phyloP scores from a whole-genome alignment of 2,329 filamentous ascomycete species.

The Sporothrix pallida region DNA sequence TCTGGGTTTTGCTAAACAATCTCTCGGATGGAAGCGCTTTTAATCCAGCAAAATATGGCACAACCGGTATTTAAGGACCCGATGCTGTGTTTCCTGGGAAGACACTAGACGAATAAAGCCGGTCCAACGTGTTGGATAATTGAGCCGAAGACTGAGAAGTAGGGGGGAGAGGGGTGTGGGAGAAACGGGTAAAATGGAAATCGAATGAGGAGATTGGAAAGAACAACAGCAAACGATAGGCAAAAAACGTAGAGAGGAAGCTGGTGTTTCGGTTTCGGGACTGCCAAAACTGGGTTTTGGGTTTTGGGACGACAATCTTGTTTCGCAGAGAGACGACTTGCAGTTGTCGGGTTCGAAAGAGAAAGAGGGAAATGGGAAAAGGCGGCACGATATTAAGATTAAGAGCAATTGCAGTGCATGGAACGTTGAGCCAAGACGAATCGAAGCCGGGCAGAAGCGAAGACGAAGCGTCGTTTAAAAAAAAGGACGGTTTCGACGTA shows the following conservation, averaged over 20 bases:
- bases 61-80: constrained; percentile 30
- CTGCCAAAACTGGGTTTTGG: constrained; percentile 18
- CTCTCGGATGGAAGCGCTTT: background rate
- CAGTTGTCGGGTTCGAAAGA: constrained; percentile 16
- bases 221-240: background rate
- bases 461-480: background rate
- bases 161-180: background rate
- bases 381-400: constrained; percentile 18
- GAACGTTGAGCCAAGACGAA: constrained; percentile 9
- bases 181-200: background rate
- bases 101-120: constrained; percentile 14
- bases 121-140: constrained; percentile 27
- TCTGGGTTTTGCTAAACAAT: constrained; percentile 2
- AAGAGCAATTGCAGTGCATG: background rate
- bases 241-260: background rate
- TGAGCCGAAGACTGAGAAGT: background rate
- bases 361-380: background rate
- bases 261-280: constrained; percentile 27
- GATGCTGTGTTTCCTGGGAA: constrained; percentile 29
- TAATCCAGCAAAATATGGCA: background rate
- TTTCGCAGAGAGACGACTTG: constrained; percentile 8
- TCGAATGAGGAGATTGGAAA: background rate
- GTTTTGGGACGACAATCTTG: constrained; percentile 25
- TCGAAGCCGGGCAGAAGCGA: constrained; percentile 17
- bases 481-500: background rate